Evolutionary conservation across 208 protist species (phyloP).

Genomic region (Naegleria lovaniensis): DNA sequence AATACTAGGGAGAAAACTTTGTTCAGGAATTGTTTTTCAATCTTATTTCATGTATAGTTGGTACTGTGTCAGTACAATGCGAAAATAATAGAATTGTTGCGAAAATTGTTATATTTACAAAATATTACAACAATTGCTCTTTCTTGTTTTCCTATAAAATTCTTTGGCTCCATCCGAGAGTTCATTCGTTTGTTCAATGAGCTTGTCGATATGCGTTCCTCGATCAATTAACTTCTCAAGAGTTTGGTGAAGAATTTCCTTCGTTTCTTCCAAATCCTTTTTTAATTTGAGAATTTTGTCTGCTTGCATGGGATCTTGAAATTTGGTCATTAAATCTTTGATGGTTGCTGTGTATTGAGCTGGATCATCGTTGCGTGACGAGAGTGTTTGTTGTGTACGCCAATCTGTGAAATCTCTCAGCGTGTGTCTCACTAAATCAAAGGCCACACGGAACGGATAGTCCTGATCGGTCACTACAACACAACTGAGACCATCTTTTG

Average conservation of each 20-base stretch:
- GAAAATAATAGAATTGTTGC: too few relatives aligned
- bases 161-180: neutral
- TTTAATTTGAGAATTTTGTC: constrained; percentile 36
- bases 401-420: constrained; percentile 14
- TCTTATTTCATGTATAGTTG: too few relatives aligned
- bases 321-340: neutral
- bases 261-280: constrained; percentile 36
- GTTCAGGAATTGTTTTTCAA: too few relatives aligned
- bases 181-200: constrained; percentile 26
- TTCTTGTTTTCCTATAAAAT: neutral
- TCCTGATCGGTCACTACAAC: constrained; percentile 23
- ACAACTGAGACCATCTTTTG: neutral
- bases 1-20: too few relatives aligned
- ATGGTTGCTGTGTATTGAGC: neutral
- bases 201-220: constrained; percentile 35
- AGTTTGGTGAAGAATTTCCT: constrained; percentile 33
- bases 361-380: neutral
- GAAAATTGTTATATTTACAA: too few relatives aligned
- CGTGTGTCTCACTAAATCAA: constrained; percentile 16
- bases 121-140: constrained; percentile 6
- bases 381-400: too few relatives aligned
- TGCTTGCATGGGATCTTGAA: constrained; percentile 35
- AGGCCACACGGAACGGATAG: constrained; percentile 31
- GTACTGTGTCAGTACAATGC: too few relatives aligned
- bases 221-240: constrained; percentile 34